A percentile compares a stretch with the other conserved stretches of the same genome.
Evolutionary conservation across 495 filamentous ascomycete genomes (phyloP).

Genomic region (Niebla homalea): DNA sequence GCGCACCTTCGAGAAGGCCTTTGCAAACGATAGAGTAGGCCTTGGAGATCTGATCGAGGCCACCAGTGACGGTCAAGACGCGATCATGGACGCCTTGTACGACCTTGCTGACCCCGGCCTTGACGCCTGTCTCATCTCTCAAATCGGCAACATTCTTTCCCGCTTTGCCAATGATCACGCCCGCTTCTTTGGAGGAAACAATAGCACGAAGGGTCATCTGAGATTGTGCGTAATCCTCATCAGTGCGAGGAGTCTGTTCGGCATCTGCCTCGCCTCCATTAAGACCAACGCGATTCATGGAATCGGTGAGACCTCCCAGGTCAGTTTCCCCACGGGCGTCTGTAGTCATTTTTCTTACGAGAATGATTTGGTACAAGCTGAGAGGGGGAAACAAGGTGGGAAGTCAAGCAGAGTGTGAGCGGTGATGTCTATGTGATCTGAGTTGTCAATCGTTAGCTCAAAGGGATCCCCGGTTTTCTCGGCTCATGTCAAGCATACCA

Average conservation of each 20-base stretch:
- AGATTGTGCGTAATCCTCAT: slow-evolving; percentile 87
- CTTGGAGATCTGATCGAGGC: slow-evolving; percentile 69
- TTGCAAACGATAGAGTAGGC: slow-evolving; percentile 90
- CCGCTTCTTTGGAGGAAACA: slow-evolving; percentile 95
- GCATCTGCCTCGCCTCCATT: slow-evolving; percentile 43
- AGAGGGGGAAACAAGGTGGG: slow-evolving; percentile 1
- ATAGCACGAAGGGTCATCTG: slow-evolving; percentile 91
- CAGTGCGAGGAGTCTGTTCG: slow-evolving; percentile 65
- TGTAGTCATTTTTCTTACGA: slow-evolving; percentile 29
- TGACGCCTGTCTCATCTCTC: slow-evolving; percentile 92
- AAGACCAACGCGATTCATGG: slow-evolving; percentile 29
- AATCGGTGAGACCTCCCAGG: slow-evolving; percentile 34
- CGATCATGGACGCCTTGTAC: slow-evolving; percentile 94
- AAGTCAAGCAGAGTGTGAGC: background rate
- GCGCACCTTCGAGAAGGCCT: slow-evolving; percentile 81
- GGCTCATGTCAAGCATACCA: too few species aligned
- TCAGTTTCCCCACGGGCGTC: slow-evolving; percentile 34
- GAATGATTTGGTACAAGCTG: background rate
- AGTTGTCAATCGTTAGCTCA: background rate
- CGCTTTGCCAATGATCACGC: slow-evolving; percentile 95
- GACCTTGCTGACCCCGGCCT: slow-evolving; percentile 96
- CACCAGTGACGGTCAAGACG: slow-evolving; percentile 85
- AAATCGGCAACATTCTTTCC: slow-evolving; percentile 97
- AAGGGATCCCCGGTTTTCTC: background rate
- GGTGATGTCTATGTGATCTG: background rate